Percentiles rank a stretch among this genome's conserved stretches.
phyloP scores from a whole-genome alignment of 148 eudicot species.

The Persicaria tinctoria region DNA sequence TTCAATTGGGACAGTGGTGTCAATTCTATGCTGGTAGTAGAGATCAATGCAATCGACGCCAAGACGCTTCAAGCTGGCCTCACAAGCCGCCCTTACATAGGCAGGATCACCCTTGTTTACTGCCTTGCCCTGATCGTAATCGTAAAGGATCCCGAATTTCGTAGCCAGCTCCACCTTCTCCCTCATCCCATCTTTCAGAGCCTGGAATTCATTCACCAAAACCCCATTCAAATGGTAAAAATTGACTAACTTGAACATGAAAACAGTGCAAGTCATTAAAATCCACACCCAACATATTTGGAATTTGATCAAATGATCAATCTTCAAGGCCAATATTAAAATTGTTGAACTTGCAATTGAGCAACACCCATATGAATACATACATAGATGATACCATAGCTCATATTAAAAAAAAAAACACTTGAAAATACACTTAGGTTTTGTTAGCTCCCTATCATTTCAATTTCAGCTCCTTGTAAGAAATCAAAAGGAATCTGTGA shows the following conservation, averaged over 20 bases:
- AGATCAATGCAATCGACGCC: slow-evolving; percentile 17
- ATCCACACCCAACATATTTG: not conserved
- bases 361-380: too few relatives aligned
- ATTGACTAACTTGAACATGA: not conserved
- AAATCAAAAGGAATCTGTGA: too few relatives aligned
- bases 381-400: too few relatives aligned
- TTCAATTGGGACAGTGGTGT: slow-evolving; percentile 17
- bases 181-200: slow-evolving; percentile 21
- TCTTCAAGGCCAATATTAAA: too few relatives aligned
- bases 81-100: slow-evolving; percentile 17
- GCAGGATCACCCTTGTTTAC: slow-evolving; percentile 13
- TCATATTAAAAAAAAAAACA: too few relatives aligned
- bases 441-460: too few relatives aligned
- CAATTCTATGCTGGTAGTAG: slow-evolving; percentile 15
- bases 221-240: not conserved
- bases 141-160: not conserved
- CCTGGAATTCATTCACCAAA: slow-evolving; percentile 16
- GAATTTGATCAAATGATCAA: not conserved
- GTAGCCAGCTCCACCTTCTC: slow-evolving; percentile 16
- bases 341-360: too few relatives aligned
- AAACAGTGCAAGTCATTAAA: not conserved
- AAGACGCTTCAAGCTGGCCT: slow-evolving; percentile 20
- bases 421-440: too few relatives aligned
- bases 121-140: not conserved
- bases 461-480: too few relatives aligned